Evolutionary conservation across 1,284 basidiomycete genomes (phyloP), one percentile per base, ranked within the genome.

Genomic region (Fistulinella cinereoalba): DNA sequence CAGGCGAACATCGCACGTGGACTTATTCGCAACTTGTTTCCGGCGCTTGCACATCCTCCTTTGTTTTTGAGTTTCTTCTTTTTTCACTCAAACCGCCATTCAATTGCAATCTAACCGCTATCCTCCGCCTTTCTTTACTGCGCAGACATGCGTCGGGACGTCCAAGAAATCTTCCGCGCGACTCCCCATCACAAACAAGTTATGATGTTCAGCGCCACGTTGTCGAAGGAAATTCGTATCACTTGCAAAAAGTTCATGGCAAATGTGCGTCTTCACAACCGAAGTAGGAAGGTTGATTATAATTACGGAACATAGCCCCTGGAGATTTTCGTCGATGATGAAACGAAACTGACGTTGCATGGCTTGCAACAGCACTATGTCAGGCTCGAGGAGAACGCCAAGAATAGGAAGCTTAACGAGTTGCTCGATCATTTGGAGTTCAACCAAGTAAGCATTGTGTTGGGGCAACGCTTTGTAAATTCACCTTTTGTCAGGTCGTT

Each of bases 221-320:
- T 99, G 52, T 85, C 93, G 48, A 99, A 99, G 78, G 97, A 99
- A 56, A 96, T 99, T 52, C 83, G 97, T 48, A 81, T 87, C 7
- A 98, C 95, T 0, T 99, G 97, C 83, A 99, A 99, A 76, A 99
- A 99, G 72, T 99, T 99, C 71, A 99, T 99, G 97, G 91, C 93
- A 47, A 97, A 93, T 69, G 96, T 97, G 62, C 59, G 92, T 79
- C 12, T 43, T 16, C 39, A 39, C 25, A 3, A 37, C 3, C 18
- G 0, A 6, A 8, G 7, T 18, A 16, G 3, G 2, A 24, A 0
- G 3, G 22, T 40, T 56, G 38, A 54, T 52, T 45, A 47, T 15
- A 3, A 13, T 28, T 28, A 28, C 33, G 8, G 51, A 25, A 41
- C 27, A 19, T 62, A 98, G 96, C 97, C 97, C 18, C 83, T 99